Base-by-base conservation (phyloP, 495 filamentous ascomycete species). In the Penicillium maclennaniae region DNA sequence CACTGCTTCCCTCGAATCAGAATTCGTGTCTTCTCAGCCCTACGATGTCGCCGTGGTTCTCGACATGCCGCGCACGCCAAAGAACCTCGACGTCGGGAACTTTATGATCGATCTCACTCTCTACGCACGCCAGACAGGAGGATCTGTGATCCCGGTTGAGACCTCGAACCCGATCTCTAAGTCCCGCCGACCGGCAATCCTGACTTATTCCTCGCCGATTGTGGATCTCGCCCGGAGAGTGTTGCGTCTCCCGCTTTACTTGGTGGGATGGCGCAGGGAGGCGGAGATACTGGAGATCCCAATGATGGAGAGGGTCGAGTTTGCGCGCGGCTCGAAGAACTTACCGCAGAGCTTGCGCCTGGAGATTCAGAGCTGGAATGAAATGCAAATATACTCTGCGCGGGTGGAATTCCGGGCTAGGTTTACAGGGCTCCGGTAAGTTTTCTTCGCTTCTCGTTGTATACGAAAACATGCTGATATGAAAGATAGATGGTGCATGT, bases 41-140 rank as follows among this genome's bases (percentile, higher is more conserved):
- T 90, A 87, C 62, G 82, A 84, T 59, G 88, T 92, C 73, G 75
- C 78, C 64, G 73, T 93, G 26, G 80, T 78, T 69, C 75, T 93
- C 25, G 88, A 84, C 69, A 76, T 93, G 1, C 89, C 89, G 12
- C 83, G 74, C 10, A 80, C 75, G 0, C 78, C 76, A 7, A 62
- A 65, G 1, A 82, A 82, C 47, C 61, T 79, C 72, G 74, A 64
- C 10, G 68, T 68, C 7, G 93, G 92, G 19, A 97, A 97, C 70
- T 97, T 97, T 78, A 97, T 97, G 92, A 72, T 96, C 14, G 84
- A 89, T 45, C 72, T 97, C n/a, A 72, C 81, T 15, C 75, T 92
- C 12, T 72, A 83, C 31, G 72, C 77, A 15, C 73, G 74, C 1
- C 66, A 68, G 37, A 59, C 64, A 14, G 65, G 31, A 34, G 31